These are phyloP conservation scores for Candida nitratophila DNA, from an alignment of 805 yeast genomes.

Conservation along the genomic window DNA sequence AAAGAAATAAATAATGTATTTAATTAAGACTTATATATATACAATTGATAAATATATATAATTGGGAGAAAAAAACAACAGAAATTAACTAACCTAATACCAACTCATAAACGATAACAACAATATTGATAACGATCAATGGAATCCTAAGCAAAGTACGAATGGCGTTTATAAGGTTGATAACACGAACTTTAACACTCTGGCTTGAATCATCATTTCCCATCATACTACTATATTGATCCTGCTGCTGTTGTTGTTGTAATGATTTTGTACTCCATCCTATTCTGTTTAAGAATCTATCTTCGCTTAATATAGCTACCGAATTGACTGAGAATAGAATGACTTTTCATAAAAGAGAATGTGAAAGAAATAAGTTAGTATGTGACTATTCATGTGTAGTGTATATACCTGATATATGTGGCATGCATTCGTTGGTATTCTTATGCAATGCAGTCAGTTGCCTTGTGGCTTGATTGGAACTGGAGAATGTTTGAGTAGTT, in stretches of 20 bases:
- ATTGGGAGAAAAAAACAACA: no score
- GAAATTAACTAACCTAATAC: slow-evolving; percentile 33
- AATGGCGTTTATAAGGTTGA: slow-evolving; percentile 51
- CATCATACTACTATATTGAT: slow-evolving; percentile 12
- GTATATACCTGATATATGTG: no score
- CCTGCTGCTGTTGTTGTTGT: slow-evolving; percentile 1
- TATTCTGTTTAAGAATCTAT: slow-evolving; percentile 43
- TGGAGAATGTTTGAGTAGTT: no score
- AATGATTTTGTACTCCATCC: slow-evolving; percentile 26
- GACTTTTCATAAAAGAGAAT: slow-evolving; percentile 17
- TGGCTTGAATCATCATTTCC: slow-evolving; percentile 6
- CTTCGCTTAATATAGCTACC: slow-evolving; percentile 54
- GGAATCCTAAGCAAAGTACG: slow-evolving; percentile 53
- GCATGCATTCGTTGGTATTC: no score
- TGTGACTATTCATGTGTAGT: no score
- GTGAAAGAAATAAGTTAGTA: no score
- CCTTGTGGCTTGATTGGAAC: no score
- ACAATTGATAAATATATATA: no score
- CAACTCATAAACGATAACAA: slow-evolving; percentile 46
- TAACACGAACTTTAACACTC: slow-evolving; percentile 39
- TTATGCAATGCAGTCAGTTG: no score
- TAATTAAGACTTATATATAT: no score
- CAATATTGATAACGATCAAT: slow-evolving; percentile 41
- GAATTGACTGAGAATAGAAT: slow-evolving; percentile 47
- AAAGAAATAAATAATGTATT: no score